Evolutionary conservation across 129 eudicot species (phyloP), one percentile per base, ranked within the genome.

Genomic region (Flaveria trinervia): DNA sequence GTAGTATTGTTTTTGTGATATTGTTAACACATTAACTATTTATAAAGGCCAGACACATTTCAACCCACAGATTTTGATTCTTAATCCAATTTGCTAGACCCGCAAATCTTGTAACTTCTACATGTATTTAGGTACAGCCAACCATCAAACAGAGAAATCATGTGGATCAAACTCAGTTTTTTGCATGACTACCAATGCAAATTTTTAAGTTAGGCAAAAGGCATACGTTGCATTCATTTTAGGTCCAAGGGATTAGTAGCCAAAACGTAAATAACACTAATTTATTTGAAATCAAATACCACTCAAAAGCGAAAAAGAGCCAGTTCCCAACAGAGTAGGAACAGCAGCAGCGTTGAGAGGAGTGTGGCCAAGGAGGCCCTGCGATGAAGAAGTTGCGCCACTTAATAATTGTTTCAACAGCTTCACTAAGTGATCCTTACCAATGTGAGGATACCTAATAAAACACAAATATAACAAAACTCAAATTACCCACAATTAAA

Each of bases 341-440:
- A 91, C 97, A 68, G 84, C 80, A 81, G 98, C 87, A 74, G 98
- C 98, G 77, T 81, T 88, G 28, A 77, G 49, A 65, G 72, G 49
- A 85, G 77, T 79, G 60, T 82, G 81, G 59, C 84, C 78, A 66
- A 72, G 70, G 61, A 75, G 17, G 60, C 91, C 84, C 68, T 61
- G 86, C 33, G 88, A 76, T 33, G 87, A 72, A 46, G 86, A 74
- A 65, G 80, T 78, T 39, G 88, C 85, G 44, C 89, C 81, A 77
- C 82, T 82, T 41, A 93, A 51, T 54, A 91, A 79, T 76, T 89
- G 90, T 87, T 93, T 91, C 83, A 93, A 84, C 76, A 93, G 97
- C 97, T 87, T 93, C 72, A 93, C 91, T 83, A 93, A 80, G 84
- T 93, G 97, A 89, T 89, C 97, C 81, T 84, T 93, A 86, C 81